Conservation (phyloP, 2,329 filamentous ascomycete species). For the Chrysosphaeria jannelii region DNA sequence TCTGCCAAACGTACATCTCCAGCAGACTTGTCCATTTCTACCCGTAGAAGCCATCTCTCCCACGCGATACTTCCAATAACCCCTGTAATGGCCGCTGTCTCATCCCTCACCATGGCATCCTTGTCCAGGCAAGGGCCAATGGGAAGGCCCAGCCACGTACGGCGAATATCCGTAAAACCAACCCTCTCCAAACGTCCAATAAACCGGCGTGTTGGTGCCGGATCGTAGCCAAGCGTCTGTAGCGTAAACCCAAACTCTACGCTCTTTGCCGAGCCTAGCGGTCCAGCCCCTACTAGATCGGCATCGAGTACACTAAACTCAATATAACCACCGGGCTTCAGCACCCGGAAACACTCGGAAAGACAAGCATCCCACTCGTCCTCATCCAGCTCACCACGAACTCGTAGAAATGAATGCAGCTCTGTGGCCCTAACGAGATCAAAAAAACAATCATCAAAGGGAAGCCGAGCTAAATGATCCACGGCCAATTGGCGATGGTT, state of each 20-base stretch:
- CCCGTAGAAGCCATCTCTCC: constrained; percentile 84
- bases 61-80: constrained; percentile 69
- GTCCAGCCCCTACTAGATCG: constrained; percentile 62
- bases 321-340: constrained; percentile 77
- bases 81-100: constrained; percentile 46
- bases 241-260: constrained; percentile 84
- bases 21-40: constrained; percentile 52
- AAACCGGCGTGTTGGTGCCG: constrained; percentile 55
- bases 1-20: constrained; percentile 29
- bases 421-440: constrained; percentile 77
- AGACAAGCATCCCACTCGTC: constrained; percentile 80
- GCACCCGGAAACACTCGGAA: constrained; percentile 59
- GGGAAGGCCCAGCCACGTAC: constrained; percentile 70
- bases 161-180: constrained; percentile 53
- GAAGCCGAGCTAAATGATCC: constrained; percentile 45
- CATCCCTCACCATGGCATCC: constrained; percentile 31
- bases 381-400: constrained; percentile 29
- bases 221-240: constrained; percentile 70
- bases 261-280: constrained; percentile 48
- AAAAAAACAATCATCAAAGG: constrained; percentile 64
- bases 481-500: constrained; percentile 73
- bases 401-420: constrained; percentile 59
- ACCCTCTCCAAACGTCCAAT: constrained; percentile 40
- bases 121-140: constrained; percentile 32
- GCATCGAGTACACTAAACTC: constrained; percentile 80